Evolutionary conservation across 2,329 filamentous ascomycete genomes (phyloP).

Genomic region (Colletotrichum orchidophilum): DNA sequence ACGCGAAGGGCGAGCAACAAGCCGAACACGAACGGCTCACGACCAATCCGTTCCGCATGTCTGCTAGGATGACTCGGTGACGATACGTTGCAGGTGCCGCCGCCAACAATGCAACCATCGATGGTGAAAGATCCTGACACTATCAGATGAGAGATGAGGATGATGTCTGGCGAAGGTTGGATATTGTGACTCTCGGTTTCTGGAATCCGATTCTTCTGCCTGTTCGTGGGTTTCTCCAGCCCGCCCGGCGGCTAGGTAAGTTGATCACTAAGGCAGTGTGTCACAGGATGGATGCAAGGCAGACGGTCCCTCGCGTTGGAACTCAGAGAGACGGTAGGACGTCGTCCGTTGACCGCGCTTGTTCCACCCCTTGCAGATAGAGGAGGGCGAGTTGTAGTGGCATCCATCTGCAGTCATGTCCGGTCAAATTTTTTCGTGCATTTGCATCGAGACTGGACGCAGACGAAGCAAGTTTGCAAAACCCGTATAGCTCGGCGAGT

Average conservation of each 20-base stretch:
- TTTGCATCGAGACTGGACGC: not conserved
- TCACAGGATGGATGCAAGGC: not conserved
- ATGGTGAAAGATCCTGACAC: constrained; percentile 4
- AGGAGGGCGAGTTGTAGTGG: not conserved
- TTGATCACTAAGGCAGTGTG: not conserved
- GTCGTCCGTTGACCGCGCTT: constrained; percentile 1
- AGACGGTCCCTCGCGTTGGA: not conserved
- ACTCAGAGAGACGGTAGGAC: not conserved
- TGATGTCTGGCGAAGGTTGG: not conserved
- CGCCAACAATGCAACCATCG: constrained; percentile 19
- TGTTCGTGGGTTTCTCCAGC: not conserved
- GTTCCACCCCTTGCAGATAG: not conserved
- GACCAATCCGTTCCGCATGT: not conserved
- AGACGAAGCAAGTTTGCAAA: not conserved
- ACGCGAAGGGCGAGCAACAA: not conserved
- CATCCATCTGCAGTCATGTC: not conserved
- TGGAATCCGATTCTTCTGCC: constrained; percentile 2
- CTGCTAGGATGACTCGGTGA: constrained; percentile 20
- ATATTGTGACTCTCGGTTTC: constrained; percentile 11
- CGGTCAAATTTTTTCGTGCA: not conserved
- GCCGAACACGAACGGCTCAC: not conserved
- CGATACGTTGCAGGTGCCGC: constrained; percentile 17
- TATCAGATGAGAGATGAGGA: not conserved
- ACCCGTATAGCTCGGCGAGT: not conserved
- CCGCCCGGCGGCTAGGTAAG: not conserved